Percentiles rank a stretch among this genome's conserved stretches.
Evolutionary conservation across 495 filamentous ascomycete genomes (phyloP).

Genomic region (Penicillium soppii): DNA sequence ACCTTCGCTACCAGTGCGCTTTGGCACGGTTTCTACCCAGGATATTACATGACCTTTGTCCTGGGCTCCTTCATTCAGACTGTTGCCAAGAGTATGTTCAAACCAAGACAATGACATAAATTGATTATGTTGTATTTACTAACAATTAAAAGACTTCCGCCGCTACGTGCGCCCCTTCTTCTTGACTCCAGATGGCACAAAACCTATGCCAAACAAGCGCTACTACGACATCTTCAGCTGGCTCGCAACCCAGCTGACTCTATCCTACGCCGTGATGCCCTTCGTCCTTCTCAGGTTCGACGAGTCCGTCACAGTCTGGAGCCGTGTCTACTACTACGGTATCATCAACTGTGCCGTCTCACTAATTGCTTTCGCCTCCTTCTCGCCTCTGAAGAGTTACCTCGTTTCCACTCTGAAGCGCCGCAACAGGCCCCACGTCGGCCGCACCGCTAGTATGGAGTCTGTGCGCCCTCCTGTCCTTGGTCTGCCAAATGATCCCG

Average conservation of each 20-base stretch:
- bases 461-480: slow-evolving; percentile 56
- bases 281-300: slow-evolving; percentile 77
- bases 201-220: slow-evolving; percentile 66
- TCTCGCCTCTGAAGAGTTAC: slow-evolving; percentile 62
- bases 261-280: slow-evolving; percentile 77
- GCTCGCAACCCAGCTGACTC: slow-evolving; percentile 76
- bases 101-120: slow-evolving; percentile 18
- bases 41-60: slow-evolving; percentile 90
- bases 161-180: slow-evolving; percentile 92
- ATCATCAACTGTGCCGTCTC: slow-evolving; percentile 62
- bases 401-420: slow-evolving; percentile 60
- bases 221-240: slow-evolving; percentile 85
- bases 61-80: slow-evolving; percentile 89
- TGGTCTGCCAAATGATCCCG: slow-evolving; percentile 76
- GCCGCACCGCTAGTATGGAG: slow-evolving; percentile 31
- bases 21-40: slow-evolving; percentile 98
- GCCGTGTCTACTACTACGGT: slow-evolving; percentile 85
- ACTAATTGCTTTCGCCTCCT: slow-evolving; percentile 70
- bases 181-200: slow-evolving; percentile 67
- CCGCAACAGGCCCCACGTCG: slow-evolving; percentile 41
- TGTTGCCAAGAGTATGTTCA: slow-evolving; percentile 78
- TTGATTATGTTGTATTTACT: too few species aligned
- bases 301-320: slow-evolving; percentile 71
- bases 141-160: slow-evolving; percentile 65
- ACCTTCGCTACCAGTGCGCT: slow-evolving; percentile 93